These are phyloP conservation scores for Escallonia rubra DNA, from an alignment of 129 eudicot species.

Conservation along the genomic window DNA sequence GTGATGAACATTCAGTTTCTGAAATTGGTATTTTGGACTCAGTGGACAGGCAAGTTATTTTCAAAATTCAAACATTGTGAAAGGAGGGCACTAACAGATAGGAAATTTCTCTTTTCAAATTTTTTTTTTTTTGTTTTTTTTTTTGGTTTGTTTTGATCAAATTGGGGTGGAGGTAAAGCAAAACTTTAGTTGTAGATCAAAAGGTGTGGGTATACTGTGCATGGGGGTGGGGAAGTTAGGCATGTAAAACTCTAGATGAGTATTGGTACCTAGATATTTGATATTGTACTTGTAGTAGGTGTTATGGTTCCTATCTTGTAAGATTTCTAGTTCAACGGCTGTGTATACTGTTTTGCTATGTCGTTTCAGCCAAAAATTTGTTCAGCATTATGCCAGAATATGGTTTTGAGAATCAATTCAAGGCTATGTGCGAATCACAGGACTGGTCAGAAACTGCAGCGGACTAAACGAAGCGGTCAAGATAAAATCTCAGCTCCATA, in stretches of 20 bases:
- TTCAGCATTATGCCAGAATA: too few species aligned
- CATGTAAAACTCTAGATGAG: background rate
- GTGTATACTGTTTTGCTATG: too few species aligned
- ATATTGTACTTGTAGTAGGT: background rate
- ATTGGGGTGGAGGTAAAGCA: constrained; percentile 24
- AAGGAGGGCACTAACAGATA: background rate
- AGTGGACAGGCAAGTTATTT: constrained; percentile 69
- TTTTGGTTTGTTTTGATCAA: constrained; percentile 12
- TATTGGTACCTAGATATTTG: background rate
- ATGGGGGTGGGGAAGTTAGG: constrained; percentile 11
- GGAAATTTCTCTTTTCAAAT: background rate
- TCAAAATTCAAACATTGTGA: constrained; percentile 60
- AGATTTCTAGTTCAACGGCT: too few species aligned
- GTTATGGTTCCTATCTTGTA: too few species aligned
- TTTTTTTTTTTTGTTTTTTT: constrained; percentile 1
- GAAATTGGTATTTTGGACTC: constrained; percentile 46
- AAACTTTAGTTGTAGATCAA: constrained; percentile 2
- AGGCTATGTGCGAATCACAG: too few species aligned
- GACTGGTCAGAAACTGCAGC: too few species aligned
- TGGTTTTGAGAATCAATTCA: too few species aligned
- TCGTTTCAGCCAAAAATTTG: too few species aligned
- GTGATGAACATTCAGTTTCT: constrained; percentile 21
- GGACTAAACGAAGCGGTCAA: too few species aligned
- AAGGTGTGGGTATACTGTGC: background rate
- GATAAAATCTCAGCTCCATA: too few species aligned